Base-by-base conservation (phyloP, 345 rosid genomes). In the Moringa oleifera region DNA sequence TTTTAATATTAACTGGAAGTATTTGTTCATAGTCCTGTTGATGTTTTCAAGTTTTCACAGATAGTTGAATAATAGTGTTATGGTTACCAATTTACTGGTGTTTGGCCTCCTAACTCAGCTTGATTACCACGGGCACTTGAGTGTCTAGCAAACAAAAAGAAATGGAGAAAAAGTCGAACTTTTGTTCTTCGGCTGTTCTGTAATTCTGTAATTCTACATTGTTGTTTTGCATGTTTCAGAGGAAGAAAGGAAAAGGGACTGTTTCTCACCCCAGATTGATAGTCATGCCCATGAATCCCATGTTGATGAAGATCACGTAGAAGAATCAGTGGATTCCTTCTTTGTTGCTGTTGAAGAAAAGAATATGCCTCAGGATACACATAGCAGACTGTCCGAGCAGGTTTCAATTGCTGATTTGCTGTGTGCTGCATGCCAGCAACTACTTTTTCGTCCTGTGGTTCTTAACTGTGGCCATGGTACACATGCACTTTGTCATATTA, bases 391-490 rank as follows among this genome's bases (percentile, higher is more conserved):
- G 5, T 57, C 61, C 66, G 72, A 69, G 72, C 65, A 62, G 61
- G 46, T 87, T 62, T 77, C 83, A 21, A 59, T 62, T 68, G 69
- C 65, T 16, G 93, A 87, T 74, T 77, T 79, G 66, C 80, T 75
- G n/a, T 89, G 97, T 74, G 12, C 71, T 54, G 77, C 82, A 51
- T 92, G 97, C 85, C 81, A 81, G 66, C 80, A 87, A 63, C 64
- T 89, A 61, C 84, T 84, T 18, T 68, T 79, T 56, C 79, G 55
- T 59, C 91, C 97, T 0, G 79, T 85, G 31, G 84, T 71, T 63
- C 91, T 89, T 69, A 89, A 92, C 63, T 92, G 93, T 49, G 95
- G 96, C 69, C 95, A 92, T 71, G 98, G 98, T 92, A 87, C 22
- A 12, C 20, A 49, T 76, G 49, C 28, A 36, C 46, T 51, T 62